Percentiles rank a stretch among this genome's conserved stretches.
These are phyloP conservation scores for Alternaria sp. DNA, from an alignment of 2,329 filamentous ascomycete species.

Conservation along the genomic window DNA sequence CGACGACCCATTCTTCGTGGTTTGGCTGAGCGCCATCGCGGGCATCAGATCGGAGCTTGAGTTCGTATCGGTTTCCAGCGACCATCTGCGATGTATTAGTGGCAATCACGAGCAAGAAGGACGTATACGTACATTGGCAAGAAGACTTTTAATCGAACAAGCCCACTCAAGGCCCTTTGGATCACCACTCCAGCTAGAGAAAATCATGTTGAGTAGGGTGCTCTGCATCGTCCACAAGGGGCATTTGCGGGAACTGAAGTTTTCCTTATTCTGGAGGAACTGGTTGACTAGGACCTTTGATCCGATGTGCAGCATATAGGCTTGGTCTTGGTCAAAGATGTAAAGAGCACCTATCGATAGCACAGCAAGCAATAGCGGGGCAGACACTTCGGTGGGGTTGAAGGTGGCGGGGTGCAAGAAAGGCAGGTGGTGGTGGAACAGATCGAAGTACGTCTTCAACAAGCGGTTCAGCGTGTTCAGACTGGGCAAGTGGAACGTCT, in stretches of 20 bases:
- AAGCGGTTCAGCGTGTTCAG: conserved; percentile 86
- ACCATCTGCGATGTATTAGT: conserved; percentile 68
- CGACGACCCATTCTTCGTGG: conserved; percentile 92
- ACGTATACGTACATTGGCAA: conserved; percentile 68
- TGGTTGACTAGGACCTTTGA: conserved; percentile 97
- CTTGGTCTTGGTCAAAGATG: conserved; percentile 95
- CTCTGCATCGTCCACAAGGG: conserved; percentile 98
- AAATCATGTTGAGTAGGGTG: conserved; percentile 96
- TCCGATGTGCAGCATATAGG: conserved; percentile 95
- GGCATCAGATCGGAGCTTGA: conserved; percentile 90
- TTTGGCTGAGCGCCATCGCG: conserved; percentile 77
- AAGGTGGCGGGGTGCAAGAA: conserved; percentile 95
- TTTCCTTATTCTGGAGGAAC: conserved; percentile 97
- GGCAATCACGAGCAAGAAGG: background rate
- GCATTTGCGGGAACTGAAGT: conserved; percentile 97
- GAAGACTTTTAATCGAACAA: conserved; percentile 96
- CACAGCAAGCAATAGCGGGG: conserved; percentile 84
- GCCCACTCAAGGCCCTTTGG: conserved; percentile 98
- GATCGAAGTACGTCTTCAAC: conserved; percentile 91
- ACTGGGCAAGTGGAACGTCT: conserved; percentile 86
- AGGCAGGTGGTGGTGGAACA: conserved; percentile 96
- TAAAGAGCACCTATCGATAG: conserved; percentile 95
- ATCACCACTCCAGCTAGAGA: conserved; percentile 98
- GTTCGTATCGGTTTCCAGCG: conserved; percentile 92
- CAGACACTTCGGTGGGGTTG: conserved; percentile 77